Evolutionary conservation across 2,329 filamentous ascomycete genomes (phyloP), one percentile per base, ranked within the genome.

Genomic region (Eutypella sp.): DNA sequence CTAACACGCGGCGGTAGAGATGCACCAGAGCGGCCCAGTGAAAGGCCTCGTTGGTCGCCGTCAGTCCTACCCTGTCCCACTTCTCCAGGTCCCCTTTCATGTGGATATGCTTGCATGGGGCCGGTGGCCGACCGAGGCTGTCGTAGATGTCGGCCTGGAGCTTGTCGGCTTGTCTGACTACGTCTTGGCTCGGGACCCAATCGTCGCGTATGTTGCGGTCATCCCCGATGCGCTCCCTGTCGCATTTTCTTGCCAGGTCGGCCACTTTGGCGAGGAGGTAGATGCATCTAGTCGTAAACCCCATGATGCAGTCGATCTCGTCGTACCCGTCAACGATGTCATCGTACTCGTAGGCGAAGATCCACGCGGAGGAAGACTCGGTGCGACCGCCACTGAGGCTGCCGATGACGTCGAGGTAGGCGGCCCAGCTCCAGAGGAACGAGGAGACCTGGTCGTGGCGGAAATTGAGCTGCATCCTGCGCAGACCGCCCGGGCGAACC

Each of bases 351-450:
- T 72, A 67, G 55, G 73, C 73, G 64, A 79, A 64, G 69, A 81
- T 60, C 72, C 73, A 65, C 51, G 71, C 54, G 45, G 67, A 72
- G 8, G 80, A 67, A 0, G 78, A 75, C 19, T 72, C 72, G 27
- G 73, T 73, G 27, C 60, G 71, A 9, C 78, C 76, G 15, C 85
- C 86, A 45, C 71, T 83, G 22, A 95, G 71, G 36, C 81, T 83
- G 20, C 87, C 89, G 45, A 93, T 70, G 1, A 93, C 82, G 58
- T 93, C 88, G 18, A 95, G 75, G 64, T 93, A 93, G 2, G 85
- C 85, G 52, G 93, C 85, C 89, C 89, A 95, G 47, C 86, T 81
- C 54, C 81, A 84, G 9, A 93, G 74, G 59, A 95, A 93, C 44
- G 85, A 84, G 44, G 83, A 76, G 45, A 87, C 73, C 58, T 79